Evolutionary conservation across 805 yeast genomes (phyloP), one percentile per base, ranked within the genome.

Genomic region (Metschnikowia santaceciliae): DNA sequence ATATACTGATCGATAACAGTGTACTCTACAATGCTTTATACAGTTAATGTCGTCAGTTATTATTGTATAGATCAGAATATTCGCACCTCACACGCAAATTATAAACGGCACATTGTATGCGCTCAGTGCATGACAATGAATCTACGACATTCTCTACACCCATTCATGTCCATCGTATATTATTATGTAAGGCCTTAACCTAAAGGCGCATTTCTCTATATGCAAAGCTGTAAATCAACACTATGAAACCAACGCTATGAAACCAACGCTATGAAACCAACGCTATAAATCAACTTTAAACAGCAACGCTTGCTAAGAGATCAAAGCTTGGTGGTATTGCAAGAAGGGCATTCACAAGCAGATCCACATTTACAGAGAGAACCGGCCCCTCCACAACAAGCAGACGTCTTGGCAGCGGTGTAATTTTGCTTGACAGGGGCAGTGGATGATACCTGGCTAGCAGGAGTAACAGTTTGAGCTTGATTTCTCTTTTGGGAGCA

Each of bases 311-410:
- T 23, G 11, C 30, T 23, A 23, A 23, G 7, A 23, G 30, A 23
- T 35, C 55, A 71, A 56, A 72, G 70, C 50, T 71, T 72, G 48
- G 76, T 70, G 54, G 75, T 72, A 63, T 72, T 72, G 57, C 77
- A 72, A 11, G 76, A 70, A 11, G 67, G 62, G 55, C 77, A 72
- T 34, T 65, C 55, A 53, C 77, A 73, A 4, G 61, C 51, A 19
- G 76, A 66, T 14, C 77, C 76, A 56, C 77, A 73, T 56, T 72
- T 72, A 61, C 77, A 72, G 38, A 66, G 55, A 32, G 71, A 51
- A 3, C 72, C 73, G 30, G 48, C 32, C 34, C 56, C 50, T 46
- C 75, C 69, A 50, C 76, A 71, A n/a, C 60, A 57, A 26, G 44
- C 44, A 8, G 54, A 34, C 38, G 57, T 51, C 22, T 53, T 44